These are phyloP conservation scores for Massariosphaeria phaeospora DNA, from an alignment of 495 filamentous ascomycete genomes.

Conservation along the genomic window DNA sequence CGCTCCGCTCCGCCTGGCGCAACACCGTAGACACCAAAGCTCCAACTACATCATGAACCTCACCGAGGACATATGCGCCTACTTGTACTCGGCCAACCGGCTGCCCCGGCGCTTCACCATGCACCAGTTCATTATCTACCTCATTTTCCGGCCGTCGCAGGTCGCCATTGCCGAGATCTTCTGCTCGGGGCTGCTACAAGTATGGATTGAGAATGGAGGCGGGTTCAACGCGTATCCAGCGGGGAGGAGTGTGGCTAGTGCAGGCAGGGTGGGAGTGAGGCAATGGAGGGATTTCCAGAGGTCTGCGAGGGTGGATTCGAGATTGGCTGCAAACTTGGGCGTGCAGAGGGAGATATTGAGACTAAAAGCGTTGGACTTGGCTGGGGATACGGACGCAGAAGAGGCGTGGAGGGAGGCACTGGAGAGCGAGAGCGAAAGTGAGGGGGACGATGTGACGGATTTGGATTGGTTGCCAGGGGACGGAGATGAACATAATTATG, in stretches of 20 bases:
- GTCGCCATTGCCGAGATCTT: slow-evolving; percentile 20
- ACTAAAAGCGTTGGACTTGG: neutral
- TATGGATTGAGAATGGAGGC: slow-evolving; percentile 21
- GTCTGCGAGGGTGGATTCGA: neutral
- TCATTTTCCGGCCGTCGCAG: slow-evolving; percentile 18
- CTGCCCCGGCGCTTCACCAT: slow-evolving; percentile 4
- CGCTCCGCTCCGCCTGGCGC: neutral
- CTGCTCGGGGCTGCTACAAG: slow-evolving; percentile 18
- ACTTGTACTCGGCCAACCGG: neutral
- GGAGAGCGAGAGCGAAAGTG: neutral
- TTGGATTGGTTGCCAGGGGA: neutral
- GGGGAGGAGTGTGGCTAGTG: slow-evolving; percentile 14
- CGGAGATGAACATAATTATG: neutral
- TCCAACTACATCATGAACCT: slow-evolving; percentile 28
- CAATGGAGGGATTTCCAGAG: slow-evolving; percentile 11
- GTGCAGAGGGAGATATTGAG: slow-evolving; percentile 3
- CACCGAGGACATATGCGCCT: slow-evolving; percentile 8
- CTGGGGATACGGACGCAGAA: neutral
- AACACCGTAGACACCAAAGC: slow-evolving; percentile 2
- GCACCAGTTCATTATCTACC: slow-evolving; percentile 21
- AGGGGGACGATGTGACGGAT: neutral
- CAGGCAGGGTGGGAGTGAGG: neutral
- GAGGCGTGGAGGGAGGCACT: slow-evolving; percentile 10
- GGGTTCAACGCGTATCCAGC: slow-evolving; percentile 23
- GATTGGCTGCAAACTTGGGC: neutral